Conservation (phyloP, 164 flowering plant species). For the Santalum album region DNA sequence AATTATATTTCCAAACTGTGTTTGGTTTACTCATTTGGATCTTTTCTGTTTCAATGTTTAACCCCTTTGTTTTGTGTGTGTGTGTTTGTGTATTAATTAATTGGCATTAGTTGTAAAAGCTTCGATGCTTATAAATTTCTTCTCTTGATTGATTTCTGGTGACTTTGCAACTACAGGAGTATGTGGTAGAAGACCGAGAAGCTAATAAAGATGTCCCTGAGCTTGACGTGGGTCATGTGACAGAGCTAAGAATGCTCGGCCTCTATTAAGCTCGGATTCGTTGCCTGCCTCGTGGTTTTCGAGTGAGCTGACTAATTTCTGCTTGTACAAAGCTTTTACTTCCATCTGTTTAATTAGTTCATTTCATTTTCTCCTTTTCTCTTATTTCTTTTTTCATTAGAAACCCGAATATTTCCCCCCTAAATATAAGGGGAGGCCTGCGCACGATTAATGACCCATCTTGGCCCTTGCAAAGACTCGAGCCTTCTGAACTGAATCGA, state of each 20-base stretch:
- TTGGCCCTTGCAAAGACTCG: too few species aligned
- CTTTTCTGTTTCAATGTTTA: too few species aligned
- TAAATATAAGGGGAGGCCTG: too few species aligned
- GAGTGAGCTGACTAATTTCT: conserved; percentile 13
- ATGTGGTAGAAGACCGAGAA: conserved; percentile 88
- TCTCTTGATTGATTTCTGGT: not conserved
- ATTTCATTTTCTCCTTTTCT: not conserved
- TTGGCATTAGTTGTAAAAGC: not conserved
- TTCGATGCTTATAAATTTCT: not conserved
- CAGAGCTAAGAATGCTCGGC: conserved; percentile 87
- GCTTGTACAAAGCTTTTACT: too few species aligned
- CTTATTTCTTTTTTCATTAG: too few species aligned
- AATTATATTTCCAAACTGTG: too few species aligned
- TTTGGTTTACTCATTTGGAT: too few species aligned
- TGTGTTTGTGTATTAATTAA: too few species aligned
- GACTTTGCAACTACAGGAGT: conserved; percentile 44
- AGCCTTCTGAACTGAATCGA: too few species aligned
- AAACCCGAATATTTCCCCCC: too few species aligned
- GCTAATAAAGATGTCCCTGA: conserved; percentile 49
- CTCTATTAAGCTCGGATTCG: conserved; percentile 38
- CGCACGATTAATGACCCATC: too few species aligned
- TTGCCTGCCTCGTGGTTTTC: not conserved
- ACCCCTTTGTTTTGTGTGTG: too few species aligned
- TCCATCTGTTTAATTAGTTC: not conserved
- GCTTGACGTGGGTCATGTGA: conserved; percentile 71